Conservation (phyloP, 139 green algal species). For the Prasinococcaceae sp. region DNA sequence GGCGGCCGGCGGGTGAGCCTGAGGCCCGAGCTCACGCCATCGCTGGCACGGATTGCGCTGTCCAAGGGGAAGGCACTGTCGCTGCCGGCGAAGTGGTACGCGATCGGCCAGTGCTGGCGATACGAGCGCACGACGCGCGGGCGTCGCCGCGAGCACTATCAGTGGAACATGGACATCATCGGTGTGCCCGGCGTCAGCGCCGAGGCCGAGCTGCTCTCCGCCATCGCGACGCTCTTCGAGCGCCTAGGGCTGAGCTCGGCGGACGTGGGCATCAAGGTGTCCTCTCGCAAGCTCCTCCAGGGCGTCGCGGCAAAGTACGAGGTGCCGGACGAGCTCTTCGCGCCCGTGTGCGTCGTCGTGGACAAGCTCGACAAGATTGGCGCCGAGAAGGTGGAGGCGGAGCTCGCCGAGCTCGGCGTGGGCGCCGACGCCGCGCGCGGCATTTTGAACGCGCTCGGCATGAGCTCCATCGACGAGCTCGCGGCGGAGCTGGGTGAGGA, state of each 20-base stretch:
- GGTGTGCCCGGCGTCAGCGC: slow-evolving; percentile 66
- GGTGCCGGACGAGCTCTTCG: slow-evolving; percentile 53
- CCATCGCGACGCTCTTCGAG: slow-evolving; percentile 76
- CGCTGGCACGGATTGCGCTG: slow-evolving; percentile 45
- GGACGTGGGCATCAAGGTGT: slow-evolving; percentile 86
- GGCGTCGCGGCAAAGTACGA: slow-evolving; percentile 42
- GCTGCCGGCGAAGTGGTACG: slow-evolving; percentile 91
- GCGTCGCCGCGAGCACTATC: slow-evolving; percentile 89
- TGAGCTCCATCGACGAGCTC: neutral
- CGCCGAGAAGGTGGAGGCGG: slow-evolving; percentile 44
- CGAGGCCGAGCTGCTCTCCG: slow-evolving; percentile 87
- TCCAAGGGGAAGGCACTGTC: slow-evolving; percentile 31
- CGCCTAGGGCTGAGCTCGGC: slow-evolving; percentile 33
- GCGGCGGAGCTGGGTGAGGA: slow-evolving; percentile 12
- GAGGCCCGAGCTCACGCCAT: slow-evolving; percentile 90
- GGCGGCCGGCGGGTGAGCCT: slow-evolving; percentile 70
- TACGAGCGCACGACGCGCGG: slow-evolving; percentile 90
- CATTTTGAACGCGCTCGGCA: slow-evolving; percentile 6
- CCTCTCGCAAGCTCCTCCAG: slow-evolving; percentile 41
- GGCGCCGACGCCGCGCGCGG: neutral
- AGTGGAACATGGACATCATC: slow-evolving; percentile 98
- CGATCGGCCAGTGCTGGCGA: slow-evolving; percentile 88
- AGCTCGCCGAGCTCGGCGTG: slow-evolving; percentile 36
- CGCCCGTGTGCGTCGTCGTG: slow-evolving; percentile 58
- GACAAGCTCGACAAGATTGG: slow-evolving; percentile 87